These are phyloP conservation scores for Candida jianshihensis DNA, from an alignment of 805 yeast genomes.

Conservation along the genomic window DNA sequence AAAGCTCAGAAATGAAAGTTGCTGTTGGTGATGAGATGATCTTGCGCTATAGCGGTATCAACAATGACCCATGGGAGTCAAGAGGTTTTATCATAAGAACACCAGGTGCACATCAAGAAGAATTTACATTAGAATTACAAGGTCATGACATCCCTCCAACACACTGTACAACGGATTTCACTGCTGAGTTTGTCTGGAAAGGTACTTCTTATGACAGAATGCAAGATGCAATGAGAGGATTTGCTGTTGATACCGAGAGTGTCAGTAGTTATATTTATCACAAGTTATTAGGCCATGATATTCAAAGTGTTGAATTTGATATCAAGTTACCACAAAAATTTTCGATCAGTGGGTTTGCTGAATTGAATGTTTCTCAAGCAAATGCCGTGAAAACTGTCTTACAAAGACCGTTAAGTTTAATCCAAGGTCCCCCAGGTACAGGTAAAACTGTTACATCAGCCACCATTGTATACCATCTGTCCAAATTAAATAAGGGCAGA, in stretches of 20 bases:
- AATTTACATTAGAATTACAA: constrained; percentile 62
- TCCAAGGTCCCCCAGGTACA: constrained; percentile 96
- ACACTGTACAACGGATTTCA: constrained; percentile 55
- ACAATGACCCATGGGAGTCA: constrained; percentile 62
- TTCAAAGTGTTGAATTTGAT: constrained; percentile 54
- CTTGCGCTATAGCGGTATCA: constrained; percentile 52
- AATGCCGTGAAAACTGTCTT: constrained; percentile 69
- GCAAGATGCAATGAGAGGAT: constrained; percentile 67
- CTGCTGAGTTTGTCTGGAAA: constrained; percentile 87
- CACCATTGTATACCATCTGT: constrained; percentile 72
- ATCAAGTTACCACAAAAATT: constrained; percentile 53
- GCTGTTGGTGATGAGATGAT: constrained; percentile 83
- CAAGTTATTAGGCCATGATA: constrained; percentile 74
- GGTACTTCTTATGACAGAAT: constrained; percentile 77
- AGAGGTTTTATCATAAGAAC: constrained; percentile 64
- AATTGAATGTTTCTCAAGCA: constrained; percentile 70
- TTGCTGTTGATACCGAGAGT: constrained; percentile 65
- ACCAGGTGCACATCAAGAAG: constrained; percentile 61
- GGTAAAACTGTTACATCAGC: constrained; percentile 95
- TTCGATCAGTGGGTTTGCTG: constrained; percentile 60
- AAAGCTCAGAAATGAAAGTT: constrained; percentile 55
- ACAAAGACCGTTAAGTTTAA: constrained; percentile 66
- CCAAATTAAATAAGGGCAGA: constrained; percentile 51
- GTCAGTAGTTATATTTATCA: constrained; percentile 72
- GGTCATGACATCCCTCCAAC: constrained; percentile 49